Evolutionary conservation across 306 rosid species (phyloP).

Genomic region (Rosa chinensis): DNA sequence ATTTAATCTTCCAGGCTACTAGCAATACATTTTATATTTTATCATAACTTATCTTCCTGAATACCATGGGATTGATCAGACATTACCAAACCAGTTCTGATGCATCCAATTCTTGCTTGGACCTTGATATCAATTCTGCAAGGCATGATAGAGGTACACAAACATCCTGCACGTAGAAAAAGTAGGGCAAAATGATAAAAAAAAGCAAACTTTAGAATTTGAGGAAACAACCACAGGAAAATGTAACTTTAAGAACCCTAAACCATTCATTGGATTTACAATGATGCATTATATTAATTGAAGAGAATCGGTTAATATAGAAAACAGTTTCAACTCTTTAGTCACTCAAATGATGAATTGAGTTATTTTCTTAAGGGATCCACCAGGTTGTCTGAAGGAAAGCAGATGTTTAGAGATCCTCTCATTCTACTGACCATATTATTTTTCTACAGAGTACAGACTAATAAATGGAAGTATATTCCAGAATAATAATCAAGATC

Average conservation of each 20-base stretch:
- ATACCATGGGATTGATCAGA: constrained; percentile 11
- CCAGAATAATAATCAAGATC: neutral
- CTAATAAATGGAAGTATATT: neutral
- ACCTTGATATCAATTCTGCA: constrained; percentile 76
- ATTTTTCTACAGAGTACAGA: too few relatives aligned
- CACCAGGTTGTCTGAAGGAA: neutral
- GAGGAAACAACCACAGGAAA: constrained; percentile 9
- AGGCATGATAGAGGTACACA: constrained; percentile 93
- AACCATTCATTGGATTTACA: neutral
- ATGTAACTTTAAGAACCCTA: neutral
- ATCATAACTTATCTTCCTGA: neutral
- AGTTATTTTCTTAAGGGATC: neutral
- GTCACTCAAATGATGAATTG: neutral
- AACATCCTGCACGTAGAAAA: constrained; percentile 63
- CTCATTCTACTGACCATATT: neutral
- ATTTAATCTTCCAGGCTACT: neutral
- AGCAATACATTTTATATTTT: neutral
- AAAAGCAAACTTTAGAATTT: neutral
- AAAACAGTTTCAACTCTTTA: neutral
- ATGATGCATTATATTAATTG: neutral
- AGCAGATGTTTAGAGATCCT: neutral
- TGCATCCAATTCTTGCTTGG: constrained; percentile 78
- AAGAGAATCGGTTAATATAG: neutral
- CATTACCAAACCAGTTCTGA: constrained; percentile 79
- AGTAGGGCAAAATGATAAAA: neutral